Evolutionary conservation across 192 early-diverging fungal species (phyloP).

Genomic region (Coemansia sp.): DNA sequence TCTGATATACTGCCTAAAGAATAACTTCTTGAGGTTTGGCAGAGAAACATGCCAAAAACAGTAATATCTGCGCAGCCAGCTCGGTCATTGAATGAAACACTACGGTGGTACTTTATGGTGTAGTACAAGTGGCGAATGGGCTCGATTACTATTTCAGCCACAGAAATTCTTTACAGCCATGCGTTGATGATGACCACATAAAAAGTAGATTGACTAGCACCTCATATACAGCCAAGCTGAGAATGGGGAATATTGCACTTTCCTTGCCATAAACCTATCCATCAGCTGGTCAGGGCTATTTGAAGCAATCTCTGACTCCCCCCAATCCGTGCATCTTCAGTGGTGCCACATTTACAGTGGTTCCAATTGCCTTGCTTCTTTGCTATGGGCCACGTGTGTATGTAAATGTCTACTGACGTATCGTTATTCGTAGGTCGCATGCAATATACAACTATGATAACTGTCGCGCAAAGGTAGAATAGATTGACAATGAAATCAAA

Average conservation of each 20-base stretch:
- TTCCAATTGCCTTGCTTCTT: neutral
- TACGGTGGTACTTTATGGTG: neutral
- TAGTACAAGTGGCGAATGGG: conserved; percentile 1
- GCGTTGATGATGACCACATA: neutral
- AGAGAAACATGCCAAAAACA: neutral
- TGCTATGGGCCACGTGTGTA: neutral
- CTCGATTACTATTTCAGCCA: conserved; percentile 19
- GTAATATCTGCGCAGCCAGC: neutral
- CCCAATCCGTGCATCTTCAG: neutral
- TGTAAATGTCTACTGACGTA: neutral
- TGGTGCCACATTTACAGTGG: neutral
- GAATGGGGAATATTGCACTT: neutral
- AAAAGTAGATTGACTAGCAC: conserved; percentile 2
- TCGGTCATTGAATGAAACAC: neutral
- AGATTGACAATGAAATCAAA: neutral
- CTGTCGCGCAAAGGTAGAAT: neutral
- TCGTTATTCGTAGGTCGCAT: neutral
- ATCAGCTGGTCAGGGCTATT: neutral
- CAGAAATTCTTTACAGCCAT: neutral
- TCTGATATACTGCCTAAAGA: neutral
- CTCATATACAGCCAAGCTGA: neutral
- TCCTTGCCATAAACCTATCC: neutral
- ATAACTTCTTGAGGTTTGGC: neutral
- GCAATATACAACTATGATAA: neutral
- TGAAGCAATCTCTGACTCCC: neutral